Evolutionary conservation across 805 yeast genomes (phyloP), one percentile per base, ranked within the genome.

Genomic region (Ogataea sp.): DNA sequence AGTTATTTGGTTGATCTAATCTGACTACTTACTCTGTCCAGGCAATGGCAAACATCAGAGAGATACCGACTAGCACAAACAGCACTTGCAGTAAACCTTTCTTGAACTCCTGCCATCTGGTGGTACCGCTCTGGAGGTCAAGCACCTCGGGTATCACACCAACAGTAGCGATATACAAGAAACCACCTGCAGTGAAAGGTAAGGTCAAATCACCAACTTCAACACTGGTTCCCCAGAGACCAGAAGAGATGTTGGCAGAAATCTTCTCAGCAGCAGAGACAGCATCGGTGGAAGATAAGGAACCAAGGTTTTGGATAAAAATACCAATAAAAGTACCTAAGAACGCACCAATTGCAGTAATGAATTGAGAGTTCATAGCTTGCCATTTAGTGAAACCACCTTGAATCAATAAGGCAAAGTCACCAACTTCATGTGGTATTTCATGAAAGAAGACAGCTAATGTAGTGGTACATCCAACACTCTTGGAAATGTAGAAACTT

Each of bases 341-440:
- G 37, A 70, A 70, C 0, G 85, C 81, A 26, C 87, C 86, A 18
- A 69, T 41, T 1, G 83, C 80, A 3, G 88, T 80, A 26, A 80
- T 49, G 39, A 80, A 67, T 58, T 83, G 89, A 0, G 84, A 76
- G 39, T 67, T 68, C 69, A 80, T 67, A 2, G 86, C 87, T 45
- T 76, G 76, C 57, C 74, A 59, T 57, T 77, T 77, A 17, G 83
- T 66, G 47, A 78, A 73, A 0, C 90, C 90, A 18, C 80, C 80
- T 50, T 78, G 77, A 44, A 80, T 71, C 43, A 83, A 62, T 20
- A 83, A 62, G 0, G 88, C 89, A 59, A 79, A 83, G 52, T 83
- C 93, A 36, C 90, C 89, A 44, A 83, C 72, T 52, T 82, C 87
- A 54, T 83, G 93, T 6, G 93, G 93, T 36, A 83, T 73, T 55